Evolutionary conservation across 164 flowering plant genomes (phyloP).

Genomic region (Taxillus chinensis): DNA sequence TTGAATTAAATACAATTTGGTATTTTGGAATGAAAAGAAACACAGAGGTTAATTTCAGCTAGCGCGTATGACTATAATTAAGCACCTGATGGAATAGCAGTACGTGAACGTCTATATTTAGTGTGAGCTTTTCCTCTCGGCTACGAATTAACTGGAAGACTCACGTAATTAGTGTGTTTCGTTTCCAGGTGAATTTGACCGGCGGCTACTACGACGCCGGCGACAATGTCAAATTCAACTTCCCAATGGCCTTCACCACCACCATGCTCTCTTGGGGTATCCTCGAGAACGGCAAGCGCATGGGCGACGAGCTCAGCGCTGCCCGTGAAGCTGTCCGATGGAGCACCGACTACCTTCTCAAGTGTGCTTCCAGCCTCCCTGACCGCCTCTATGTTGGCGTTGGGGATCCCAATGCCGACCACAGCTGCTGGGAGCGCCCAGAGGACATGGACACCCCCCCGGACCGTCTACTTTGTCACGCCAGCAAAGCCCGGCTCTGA

Average conservation of each 20-base stretch:
- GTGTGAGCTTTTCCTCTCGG: too few relatives aligned
- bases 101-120: too few relatives aligned
- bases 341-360: constrained; percentile 79
- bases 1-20: too few relatives aligned
- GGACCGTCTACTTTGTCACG: constrained; percentile 59
- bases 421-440: constrained; percentile 89
- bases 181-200: constrained; percentile 50
- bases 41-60: too few relatives aligned
- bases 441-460: constrained; percentile 88
- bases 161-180: too few relatives aligned
- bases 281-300: constrained; percentile 53
- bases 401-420: constrained; percentile 69
- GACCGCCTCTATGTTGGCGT: constrained; percentile 58
- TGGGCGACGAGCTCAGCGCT: constrained; percentile 54
- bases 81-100: too few relatives aligned
- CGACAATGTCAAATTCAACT: constrained; percentile 85
- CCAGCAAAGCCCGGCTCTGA: constrained; percentile 70
- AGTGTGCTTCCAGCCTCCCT: constrained; percentile 42
- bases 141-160: too few relatives aligned
- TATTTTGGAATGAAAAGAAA: too few relatives aligned
- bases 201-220: constrained; percentile 98
- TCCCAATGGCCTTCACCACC: constrained; percentile 89
- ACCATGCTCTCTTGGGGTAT: constrained; percentile 84
- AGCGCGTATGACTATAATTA: too few relatives aligned
- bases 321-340: constrained; percentile 60